phyloP scores from a whole-genome alignment of 2,329 filamentous ascomycete species.

The Arthrobotrys conoides region DNA sequence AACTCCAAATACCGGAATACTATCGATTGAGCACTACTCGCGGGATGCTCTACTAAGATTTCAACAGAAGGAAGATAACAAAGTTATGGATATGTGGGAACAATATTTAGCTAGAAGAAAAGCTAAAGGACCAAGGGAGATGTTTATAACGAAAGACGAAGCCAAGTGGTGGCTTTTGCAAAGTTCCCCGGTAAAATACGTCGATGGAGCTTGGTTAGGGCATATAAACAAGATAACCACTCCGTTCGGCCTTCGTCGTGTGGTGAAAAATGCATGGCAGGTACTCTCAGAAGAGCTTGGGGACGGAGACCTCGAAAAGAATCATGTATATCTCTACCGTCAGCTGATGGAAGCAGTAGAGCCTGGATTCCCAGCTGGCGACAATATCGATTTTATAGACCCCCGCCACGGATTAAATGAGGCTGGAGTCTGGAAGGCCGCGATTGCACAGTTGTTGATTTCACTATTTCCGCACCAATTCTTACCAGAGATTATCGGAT shows the following conservation, averaged over 20 bases:
- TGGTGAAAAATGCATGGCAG: constrained; percentile 70
- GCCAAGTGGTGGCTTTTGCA: constrained; percentile 68
- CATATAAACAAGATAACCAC: constrained; percentile 69
- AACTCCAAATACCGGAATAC: constrained; percentile 64
- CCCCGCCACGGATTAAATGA: constrained; percentile 65
- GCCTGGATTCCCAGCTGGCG: constrained; percentile 62
- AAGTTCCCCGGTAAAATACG: constrained; percentile 69
- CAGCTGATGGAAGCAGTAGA: constrained; percentile 65
- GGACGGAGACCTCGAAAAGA: constrained; percentile 69
- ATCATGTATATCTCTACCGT: constrained; percentile 68
- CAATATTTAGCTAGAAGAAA: constrained; percentile 66
- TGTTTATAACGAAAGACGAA: constrained; percentile 66
- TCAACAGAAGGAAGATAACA: constrained; percentile 65
- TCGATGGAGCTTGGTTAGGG: constrained; percentile 71
- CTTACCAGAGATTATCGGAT: constrained; percentile 71
- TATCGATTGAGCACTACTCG: constrained; percentile 66
- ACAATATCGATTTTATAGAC: constrained; percentile 65
- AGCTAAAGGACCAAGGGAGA: constrained; percentile 66
- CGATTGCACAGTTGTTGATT: constrained; percentile 69
- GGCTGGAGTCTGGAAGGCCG: constrained; percentile 68
- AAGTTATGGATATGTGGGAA: constrained; percentile 65
- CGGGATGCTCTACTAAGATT: constrained; percentile 65
- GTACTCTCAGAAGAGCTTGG: constrained; percentile 71
- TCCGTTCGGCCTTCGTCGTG: constrained; percentile 67
- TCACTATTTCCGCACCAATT: constrained; percentile 71